Evolutionary conservation across 2,329 filamentous ascomycete species (phyloP), one percentile per base, ranked within the genome.

Genomic region (Hansfordia pulvinata): DNA sequence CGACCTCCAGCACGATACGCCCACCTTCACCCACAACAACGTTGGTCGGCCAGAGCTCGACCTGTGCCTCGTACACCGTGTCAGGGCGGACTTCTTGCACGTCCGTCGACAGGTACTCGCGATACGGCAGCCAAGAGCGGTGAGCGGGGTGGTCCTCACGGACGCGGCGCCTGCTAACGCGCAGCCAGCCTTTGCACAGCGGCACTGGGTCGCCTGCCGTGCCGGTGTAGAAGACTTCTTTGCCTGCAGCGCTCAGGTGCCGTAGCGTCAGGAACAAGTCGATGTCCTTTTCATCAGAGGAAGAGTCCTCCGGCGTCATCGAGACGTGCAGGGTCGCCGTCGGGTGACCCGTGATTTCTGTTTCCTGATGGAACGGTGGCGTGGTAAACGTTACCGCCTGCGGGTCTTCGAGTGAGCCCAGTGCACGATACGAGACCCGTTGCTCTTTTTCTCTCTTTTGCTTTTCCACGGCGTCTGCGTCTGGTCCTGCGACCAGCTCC

Each of bases 321-420:
- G 74, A 78, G 1, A 79, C 65, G 32, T 72, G 69, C 4, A 83
- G 54, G 35, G 71, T 74, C 0, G 72, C 73, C 0, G 69, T 56
- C 16, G 79, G 53, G 39, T 81, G 72, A 0, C 77, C 77, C 0
- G 77, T 82, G 28, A 83, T 68, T 40, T 82, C 77, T 0, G 66
- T 76, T 38, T 81, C 72, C 6, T 54, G 33, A n/a, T 62, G 56
- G 30, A 81, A 78, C 0, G 69, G 52, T 0, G 54, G 30, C 0
- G 67, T 76, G 1, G 52, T 56, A 43, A 81, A 81, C 21, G 67
- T 63, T 1, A 80, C 36, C 0, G 61, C 31, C 26, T 74, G 54
- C 0, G 61, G 62, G 8, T 63, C 54, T 0, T 71, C 54, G 0
- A 77, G 37, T 0, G 54, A 65, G 1, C 74, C 72, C 0, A 78